These are phyloP conservation scores for Reutealis trisperma DNA, from an alignment of 345 rosid genomes.

Conservation along the genomic window DNA sequence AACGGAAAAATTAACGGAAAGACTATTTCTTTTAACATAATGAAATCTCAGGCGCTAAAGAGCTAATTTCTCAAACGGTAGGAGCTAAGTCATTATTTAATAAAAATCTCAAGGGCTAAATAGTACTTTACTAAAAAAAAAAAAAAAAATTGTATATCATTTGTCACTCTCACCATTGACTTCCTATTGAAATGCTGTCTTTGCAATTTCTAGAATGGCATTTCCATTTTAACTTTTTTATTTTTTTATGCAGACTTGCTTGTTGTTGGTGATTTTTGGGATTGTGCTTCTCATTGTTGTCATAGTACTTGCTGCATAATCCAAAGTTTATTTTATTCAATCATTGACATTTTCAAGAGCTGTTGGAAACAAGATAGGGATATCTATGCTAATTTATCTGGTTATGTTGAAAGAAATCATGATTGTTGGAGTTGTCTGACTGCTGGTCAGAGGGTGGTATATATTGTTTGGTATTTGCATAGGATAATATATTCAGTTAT, in stretches of 20 bases:
- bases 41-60: no score
- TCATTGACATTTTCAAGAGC: neutral
- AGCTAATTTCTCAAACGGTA: no score
- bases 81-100: no score
- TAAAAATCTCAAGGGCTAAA: no score
- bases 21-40: no score
- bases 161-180: neutral
- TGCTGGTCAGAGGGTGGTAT: constrained; percentile 23
- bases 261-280: constrained; percentile 90
- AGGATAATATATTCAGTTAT: constrained; percentile 1
- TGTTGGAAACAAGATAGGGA: constrained; percentile 16
- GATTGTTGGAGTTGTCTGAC: constrained; percentile 16
- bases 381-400: constrained; percentile 10
- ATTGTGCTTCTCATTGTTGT: constrained; percentile 78
- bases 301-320: constrained; percentile 68
- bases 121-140: no score
- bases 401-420: constrained; percentile 4
- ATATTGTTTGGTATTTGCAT: constrained; percentile 17
- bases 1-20: no score
- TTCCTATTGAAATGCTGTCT: neutral
- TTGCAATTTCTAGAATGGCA: neutral
- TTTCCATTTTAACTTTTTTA: neutral
- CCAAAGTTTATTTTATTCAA: neutral
- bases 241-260: constrained; percentile 62
- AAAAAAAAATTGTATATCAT: neutral